Conservation (phyloP, 306 rosid species). For the Pachyrhizus erosus region DNA sequence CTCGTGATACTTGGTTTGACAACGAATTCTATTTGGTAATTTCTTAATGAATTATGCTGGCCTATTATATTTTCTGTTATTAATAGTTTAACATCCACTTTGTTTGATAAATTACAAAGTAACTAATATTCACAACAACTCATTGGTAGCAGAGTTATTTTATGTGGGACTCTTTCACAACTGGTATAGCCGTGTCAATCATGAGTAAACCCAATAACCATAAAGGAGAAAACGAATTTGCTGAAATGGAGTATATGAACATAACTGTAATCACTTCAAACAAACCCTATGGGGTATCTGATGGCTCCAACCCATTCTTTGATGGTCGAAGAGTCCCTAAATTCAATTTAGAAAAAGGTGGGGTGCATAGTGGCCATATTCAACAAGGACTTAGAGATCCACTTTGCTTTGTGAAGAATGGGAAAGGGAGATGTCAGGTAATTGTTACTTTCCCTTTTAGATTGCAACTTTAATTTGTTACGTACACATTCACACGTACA, state of each 20-base stretch:
- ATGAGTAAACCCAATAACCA: conserved; percentile 64
- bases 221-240: conserved; percentile 78
- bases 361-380: conserved; percentile 94
- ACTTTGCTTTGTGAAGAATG: conserved; percentile 72
- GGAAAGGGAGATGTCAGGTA: conserved; percentile 88
- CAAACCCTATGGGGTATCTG: conserved; percentile 76
- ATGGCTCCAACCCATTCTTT: conserved; percentile 90
- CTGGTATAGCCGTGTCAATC: conserved; percentile 84
- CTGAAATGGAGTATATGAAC: conserved; percentile 87
- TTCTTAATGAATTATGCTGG: background rate
- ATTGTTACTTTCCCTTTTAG: background rate
- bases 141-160: conserved; percentile 71
- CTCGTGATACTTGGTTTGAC: conserved; percentile 83
- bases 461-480: conserved; percentile 7
- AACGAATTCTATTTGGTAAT: conserved; percentile 69
- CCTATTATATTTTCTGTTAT: background rate
- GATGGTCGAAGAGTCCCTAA: conserved; percentile 63
- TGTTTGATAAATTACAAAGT: conserved; percentile 18
- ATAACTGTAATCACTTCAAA: conserved; percentile 89
- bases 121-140: conserved; percentile 13
- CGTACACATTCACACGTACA: background rate
- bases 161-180: conserved; percentile 90
- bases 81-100: conserved; percentile 24
- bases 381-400: conserved; percentile 85
- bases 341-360: conserved; percentile 65